These are phyloP conservation scores for Phaeodactylum tricornutum DNA, from an alignment of 108 stramenopile species.

Conservation along the genomic window DNA sequence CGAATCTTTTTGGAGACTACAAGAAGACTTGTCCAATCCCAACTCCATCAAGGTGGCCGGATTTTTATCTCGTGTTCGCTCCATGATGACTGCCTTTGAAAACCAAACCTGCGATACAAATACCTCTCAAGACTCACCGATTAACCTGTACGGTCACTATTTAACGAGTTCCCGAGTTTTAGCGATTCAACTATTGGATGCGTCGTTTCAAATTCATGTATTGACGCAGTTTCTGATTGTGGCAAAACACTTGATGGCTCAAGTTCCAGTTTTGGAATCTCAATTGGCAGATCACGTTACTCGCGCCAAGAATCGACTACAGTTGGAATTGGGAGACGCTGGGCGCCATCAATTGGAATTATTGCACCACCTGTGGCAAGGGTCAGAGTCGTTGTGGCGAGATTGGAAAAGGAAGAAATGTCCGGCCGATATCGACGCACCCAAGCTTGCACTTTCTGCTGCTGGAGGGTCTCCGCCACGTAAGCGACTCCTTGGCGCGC, in stretches of 20 bases:
- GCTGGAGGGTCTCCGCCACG: not conserved
- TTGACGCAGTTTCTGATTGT: constrained; percentile 65
- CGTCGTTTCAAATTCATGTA: constrained; percentile 39
- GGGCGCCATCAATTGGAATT: constrained; percentile 12
- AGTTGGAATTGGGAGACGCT: constrained; percentile 10
- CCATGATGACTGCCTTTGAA: constrained; percentile 52
- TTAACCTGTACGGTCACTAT: constrained; percentile 35
- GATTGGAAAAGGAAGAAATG: constrained; percentile 76
- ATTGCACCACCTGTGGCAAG: constrained; percentile 30
- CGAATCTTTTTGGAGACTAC: constrained; percentile 67
- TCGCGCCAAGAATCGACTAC: constrained; percentile 30
- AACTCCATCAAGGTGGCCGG: constrained; percentile 23
- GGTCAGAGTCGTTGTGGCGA: constrained; percentile 53
- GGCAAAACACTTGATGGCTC: constrained; percentile 36
- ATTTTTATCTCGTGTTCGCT: constrained; percentile 37
- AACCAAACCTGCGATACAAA: constrained; percentile 11
- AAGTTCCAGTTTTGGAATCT: constrained; percentile 22
- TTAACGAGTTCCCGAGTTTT: constrained; percentile 53
- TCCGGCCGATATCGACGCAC: constrained; percentile 22
- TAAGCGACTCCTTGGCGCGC: not conserved
- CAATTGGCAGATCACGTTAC: constrained; percentile 24
- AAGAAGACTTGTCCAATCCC: constrained; percentile 68
- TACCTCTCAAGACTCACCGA: constrained; percentile 14
- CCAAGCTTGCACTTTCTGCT: not conserved
- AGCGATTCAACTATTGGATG: constrained; percentile 46